Evolutionary conservation across 768 basidiomycete genomes (phyloP), one percentile per base, ranked within the genome.

Genomic region (Tulasnella sp.): DNA sequence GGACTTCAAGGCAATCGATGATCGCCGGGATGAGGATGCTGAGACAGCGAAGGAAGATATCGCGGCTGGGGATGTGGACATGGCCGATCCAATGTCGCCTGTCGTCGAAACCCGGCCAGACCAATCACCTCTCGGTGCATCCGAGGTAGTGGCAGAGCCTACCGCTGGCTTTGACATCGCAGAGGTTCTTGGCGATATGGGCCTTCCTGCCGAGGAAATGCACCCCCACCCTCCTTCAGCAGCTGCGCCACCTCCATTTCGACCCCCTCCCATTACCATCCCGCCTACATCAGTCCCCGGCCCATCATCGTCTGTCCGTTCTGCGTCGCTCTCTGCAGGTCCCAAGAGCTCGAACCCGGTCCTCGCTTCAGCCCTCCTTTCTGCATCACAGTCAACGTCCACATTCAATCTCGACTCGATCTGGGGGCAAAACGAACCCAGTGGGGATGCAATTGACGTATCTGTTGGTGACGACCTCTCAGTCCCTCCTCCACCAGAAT

Each of bases 361-460:
- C n/a, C 31, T 56, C 21, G 54, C 54, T 43, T 56, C 54, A 11
- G 54, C 54, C 8, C 42, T 57, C 11, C 77, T 80, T 49, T 67
- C 70, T 3, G 67, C 74, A 9, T 69, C 70, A 0, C 73, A 75
- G 4, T 58, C 73, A 11, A 15, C 39, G 21, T 19, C 54, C n/a
- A 29, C 39, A 21, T 90, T 90, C 64, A 81, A 87, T 66, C 70
- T 90, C 17, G 82, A 77, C 54, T 67, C 85, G 6, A 67, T 90
- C 8, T 90, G 87, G 87, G 75, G 73, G 41, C 75, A 74, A 35
- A 59, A 40, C 37, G 34, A 41, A 45, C 23, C 56, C 27, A 32
- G 45, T 49, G 41, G 23, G 55, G 40, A 35, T 21, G 31, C 9
- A 12, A 21, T 12, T 17, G 57, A 25, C 25, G 17, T 51, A n/a